Evolutionary conservation across 805 yeast species (phyloP).

Genomic region (Suhomyces kilbournensis): DNA sequence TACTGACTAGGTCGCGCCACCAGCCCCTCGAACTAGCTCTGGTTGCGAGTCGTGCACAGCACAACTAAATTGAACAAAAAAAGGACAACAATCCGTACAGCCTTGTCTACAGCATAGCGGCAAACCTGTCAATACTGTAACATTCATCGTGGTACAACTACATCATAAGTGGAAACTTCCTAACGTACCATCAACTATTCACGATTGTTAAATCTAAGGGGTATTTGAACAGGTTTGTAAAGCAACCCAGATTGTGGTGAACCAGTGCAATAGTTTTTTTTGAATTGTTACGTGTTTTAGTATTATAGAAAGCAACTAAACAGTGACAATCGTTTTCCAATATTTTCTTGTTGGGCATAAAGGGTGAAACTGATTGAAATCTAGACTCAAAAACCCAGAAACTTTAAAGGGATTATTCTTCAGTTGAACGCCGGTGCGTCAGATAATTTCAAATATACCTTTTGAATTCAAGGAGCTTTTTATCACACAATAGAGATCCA

Average conservation of each 20-base stretch:
- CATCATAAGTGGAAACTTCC: not conserved
- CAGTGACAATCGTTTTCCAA: not conserved
- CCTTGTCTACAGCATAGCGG: not conserved
- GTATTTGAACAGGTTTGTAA: not conserved
- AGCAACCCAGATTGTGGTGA: not conserved
- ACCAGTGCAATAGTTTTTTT: not conserved
- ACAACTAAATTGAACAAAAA: conserved; percentile 3
- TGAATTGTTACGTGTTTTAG: not conserved
- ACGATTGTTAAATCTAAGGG: not conserved
- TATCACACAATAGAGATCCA: not conserved
- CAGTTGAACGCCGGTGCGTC: not conserved
- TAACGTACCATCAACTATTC: not conserved
- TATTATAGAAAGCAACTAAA: not conserved
- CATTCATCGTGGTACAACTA: not conserved
- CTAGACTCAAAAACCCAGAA: not conserved
- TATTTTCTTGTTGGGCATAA: not conserved
- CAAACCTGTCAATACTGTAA: not conserved
- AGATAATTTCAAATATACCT: not conserved
- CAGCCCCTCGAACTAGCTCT: not conserved
- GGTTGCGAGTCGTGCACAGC: conserved; percentile 2
- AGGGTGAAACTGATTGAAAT: not conserved
- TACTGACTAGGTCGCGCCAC: not conserved
- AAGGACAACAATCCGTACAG: conserved; percentile 6
- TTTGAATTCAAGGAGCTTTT: not conserved
- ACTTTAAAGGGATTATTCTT: not conserved